phyloP scores from a whole-genome alignment of 2,329 filamentous ascomycete genomes.

The Trichophyton equinum region DNA sequence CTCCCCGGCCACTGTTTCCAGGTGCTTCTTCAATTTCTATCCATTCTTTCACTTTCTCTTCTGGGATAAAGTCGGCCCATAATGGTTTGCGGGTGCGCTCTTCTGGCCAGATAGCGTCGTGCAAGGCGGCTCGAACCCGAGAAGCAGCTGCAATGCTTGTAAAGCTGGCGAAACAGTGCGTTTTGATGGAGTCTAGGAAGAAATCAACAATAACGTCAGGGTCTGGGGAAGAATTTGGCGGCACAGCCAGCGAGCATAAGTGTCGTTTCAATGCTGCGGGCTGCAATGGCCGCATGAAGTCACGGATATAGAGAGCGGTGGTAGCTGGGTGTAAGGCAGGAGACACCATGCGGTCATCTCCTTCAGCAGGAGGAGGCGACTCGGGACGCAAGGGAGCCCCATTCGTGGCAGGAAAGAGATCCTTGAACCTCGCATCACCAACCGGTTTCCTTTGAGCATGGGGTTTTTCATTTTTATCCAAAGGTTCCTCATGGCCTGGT shows the following conservation, averaged over 20 bases:
- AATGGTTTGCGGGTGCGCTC: slow-evolving; percentile 73
- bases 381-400: slow-evolving; percentile 17
- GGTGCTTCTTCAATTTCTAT: slow-evolving; percentile 52
- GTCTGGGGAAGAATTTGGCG: slow-evolving; percentile 40
- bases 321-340: slow-evolving; percentile 61
- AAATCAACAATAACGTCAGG: slow-evolving; percentile 52
- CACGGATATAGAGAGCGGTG: slow-evolving; percentile 70
- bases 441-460: slow-evolving; percentile 20
- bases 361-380: slow-evolving; percentile 23
- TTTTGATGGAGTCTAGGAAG: slow-evolving; percentile 72
- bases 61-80: slow-evolving; percentile 81
- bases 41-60: slow-evolving; percentile 60
- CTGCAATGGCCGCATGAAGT: slow-evolving; percentile 78
- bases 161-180: slow-evolving; percentile 75
- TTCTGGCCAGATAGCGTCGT: slow-evolving; percentile 72
- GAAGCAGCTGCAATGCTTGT: slow-evolving; percentile 56
- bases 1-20: slow-evolving; percentile 29
- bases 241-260: slow-evolving; percentile 54
- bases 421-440: slow-evolving; percentile 38
- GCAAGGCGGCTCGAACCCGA: slow-evolving; percentile 61
- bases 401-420: slow-evolving; percentile 30
- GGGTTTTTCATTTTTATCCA: slow-evolving; percentile 16
- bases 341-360: slow-evolving; percentile 28
- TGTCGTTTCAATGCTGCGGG: slow-evolving; percentile 54
- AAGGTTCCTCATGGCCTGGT: slow-evolving; percentile 11